Conservation (phyloP, 2,329 filamentous ascomycete genomes). For the Paecilomyces fulvus region DNA sequence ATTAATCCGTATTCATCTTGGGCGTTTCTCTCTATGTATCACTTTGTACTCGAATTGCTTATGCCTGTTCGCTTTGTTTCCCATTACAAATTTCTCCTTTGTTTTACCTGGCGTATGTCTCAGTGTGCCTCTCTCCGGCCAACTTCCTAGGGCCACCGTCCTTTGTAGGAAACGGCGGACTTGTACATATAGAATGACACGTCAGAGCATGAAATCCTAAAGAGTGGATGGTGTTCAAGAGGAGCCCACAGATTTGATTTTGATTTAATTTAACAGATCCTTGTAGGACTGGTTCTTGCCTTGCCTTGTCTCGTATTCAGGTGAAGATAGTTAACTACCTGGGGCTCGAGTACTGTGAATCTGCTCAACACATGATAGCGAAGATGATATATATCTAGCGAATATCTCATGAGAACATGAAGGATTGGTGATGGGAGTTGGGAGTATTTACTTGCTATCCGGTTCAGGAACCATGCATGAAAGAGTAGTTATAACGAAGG, state of each 20-base stretch:
- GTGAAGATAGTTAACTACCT: background rate
- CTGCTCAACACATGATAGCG: background rate
- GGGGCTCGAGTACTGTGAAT: background rate
- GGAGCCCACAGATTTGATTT: background rate
- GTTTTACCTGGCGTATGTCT: constrained; percentile 10
- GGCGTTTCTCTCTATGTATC: constrained; percentile 12
- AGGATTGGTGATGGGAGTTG: too few species aligned
- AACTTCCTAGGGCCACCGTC: constrained; percentile 13
- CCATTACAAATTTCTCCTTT: constrained; percentile 10
- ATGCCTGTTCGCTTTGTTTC: constrained; percentile 1
- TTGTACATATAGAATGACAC: constrained; percentile 23
- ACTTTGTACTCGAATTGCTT: constrained; percentile 4
- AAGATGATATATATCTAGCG: too few species aligned
- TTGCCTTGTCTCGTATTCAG: background rate
- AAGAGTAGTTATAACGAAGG: too few species aligned
- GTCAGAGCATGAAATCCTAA: background rate
- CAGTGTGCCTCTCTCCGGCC: constrained; percentile 14
- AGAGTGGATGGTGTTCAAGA: background rate
- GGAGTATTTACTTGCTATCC: too few species aligned
- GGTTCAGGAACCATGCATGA: too few species aligned
- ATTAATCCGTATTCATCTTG: constrained; percentile 2
- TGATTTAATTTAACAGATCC: background rate
- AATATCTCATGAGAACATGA: too few species aligned
- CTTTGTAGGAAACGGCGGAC: constrained; percentile 18
- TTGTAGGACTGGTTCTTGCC: background rate